phyloP scores from a whole-genome alignment of 2,329 filamentous ascomycete species.

The Ascochyta clinopodiicola region DNA sequence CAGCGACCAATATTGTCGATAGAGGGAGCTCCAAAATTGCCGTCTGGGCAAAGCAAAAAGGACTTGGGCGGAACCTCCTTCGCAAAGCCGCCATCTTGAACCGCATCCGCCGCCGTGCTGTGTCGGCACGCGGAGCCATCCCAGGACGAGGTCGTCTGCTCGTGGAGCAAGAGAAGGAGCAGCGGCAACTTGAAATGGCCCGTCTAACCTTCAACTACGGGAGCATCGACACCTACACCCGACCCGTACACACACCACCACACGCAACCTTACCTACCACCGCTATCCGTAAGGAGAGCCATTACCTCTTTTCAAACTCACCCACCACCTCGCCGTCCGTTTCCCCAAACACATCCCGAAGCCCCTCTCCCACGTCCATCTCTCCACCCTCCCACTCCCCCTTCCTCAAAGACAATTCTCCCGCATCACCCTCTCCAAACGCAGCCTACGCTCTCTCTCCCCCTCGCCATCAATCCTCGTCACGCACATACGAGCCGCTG shows the following conservation, averaged over 20 bases:
- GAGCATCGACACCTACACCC: constrained; percentile 41
- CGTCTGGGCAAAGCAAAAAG: constrained; percentile 56
- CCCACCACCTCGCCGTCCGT: constrained; percentile 21
- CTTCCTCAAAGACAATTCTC: neutral
- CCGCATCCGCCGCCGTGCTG: constrained; percentile 56
- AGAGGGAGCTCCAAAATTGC: constrained; percentile 61
- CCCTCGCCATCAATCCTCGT: constrained; percentile 24
- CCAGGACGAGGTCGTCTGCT: constrained; percentile 25
- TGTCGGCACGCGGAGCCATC: constrained; percentile 27
- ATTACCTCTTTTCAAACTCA: constrained; percentile 25
- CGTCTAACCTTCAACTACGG: constrained; percentile 40
- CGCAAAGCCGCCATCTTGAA: constrained; percentile 73
- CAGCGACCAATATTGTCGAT: constrained; percentile 73
- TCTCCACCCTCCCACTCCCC: constrained; percentile 7
- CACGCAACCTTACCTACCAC: constrained; percentile 23
- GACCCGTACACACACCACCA: constrained; percentile 27
- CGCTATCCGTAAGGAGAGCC: constrained; percentile 20
- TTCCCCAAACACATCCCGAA: constrained; percentile 25
- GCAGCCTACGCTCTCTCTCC: constrained; percentile 37
- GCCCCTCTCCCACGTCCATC: constrained; percentile 27
- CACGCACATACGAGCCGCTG: constrained; percentile 40
- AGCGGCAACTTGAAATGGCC: constrained; percentile 42
- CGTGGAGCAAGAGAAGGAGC: constrained; percentile 41
- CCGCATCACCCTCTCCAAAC: constrained; percentile 38
- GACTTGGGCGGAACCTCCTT: constrained; percentile 60